Base-by-base conservation (phyloP, 495 filamentous ascomycete genomes). In the Penicillium psychrofluorescens region DNA sequence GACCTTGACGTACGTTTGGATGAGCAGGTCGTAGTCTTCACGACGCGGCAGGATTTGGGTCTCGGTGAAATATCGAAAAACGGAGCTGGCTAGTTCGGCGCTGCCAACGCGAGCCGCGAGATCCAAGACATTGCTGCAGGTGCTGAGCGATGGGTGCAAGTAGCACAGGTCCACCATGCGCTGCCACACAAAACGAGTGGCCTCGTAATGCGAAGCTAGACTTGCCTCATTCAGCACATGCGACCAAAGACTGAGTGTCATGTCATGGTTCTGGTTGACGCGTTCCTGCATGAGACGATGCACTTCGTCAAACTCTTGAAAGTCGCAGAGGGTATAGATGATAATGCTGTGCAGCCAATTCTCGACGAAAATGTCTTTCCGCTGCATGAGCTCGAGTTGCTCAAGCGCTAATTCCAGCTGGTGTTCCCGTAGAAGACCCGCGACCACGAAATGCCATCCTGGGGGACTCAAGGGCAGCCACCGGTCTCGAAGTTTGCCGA, bases 331-430 rank as follows among this genome's bases (percentile, higher is more conserved):
- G 27, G 71, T 74, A 49, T 83, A 86, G 36, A 88, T 71, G 29
- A 88, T 71, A 45, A 86, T 74, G 54, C 88, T 85, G 51, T 83
- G 79, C 8, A 95, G 70, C 86, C 88, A 95, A 5, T 59, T 48
- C 34, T 83, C 74, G 7, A 91, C 56, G 6, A 48, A 37, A 6
- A 78, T 71, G 1, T 74, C 72, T 32, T 78, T 70, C 33, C 63
- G 64, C 36, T 79, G 66, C 75, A 94, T 81, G 27, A 73, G 58
- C 12, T 85, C 80, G 35, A 95, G 56, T 46, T 80, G 78, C 28
- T 90, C 80, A 38, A 95, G 58, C 2, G 88, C 90, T 54, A 86
- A 64, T 61, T 98, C 92, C 41, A 85, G 79, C 50, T 91, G 84
- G 9, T 80, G 76, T 51, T 95, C 90, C 38, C 86, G 74, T 31